These are phyloP conservation scores for Berberis vulgaris DNA, from an alignment of 164 flowering plant genomes.

Conservation along the genomic window DNA sequence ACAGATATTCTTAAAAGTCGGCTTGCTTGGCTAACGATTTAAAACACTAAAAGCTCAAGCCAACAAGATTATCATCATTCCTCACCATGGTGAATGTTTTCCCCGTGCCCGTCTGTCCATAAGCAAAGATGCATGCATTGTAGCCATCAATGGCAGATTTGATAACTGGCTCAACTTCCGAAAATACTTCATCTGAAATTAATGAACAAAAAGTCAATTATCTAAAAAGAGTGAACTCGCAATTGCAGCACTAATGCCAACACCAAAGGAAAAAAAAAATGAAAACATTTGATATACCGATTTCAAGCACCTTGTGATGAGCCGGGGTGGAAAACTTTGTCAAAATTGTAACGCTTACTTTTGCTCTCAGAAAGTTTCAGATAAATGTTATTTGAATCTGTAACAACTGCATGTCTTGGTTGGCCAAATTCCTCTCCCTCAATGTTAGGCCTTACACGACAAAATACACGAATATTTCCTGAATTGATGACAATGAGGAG, in stretches of 20 bases:
- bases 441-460: slow-evolving; percentile 59
- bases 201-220: slow-evolving; percentile 6
- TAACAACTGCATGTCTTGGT: slow-evolving; percentile 45
- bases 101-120: slow-evolving; percentile 94
- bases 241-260: no score
- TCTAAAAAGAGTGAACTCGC: neutral
- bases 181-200: slow-evolving; percentile 54
- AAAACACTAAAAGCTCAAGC: neutral
- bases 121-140: slow-evolving; percentile 71
- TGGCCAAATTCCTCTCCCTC: slow-evolving; percentile 31
- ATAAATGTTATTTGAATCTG: slow-evolving; percentile 35
- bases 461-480: slow-evolving; percentile 76
- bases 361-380: slow-evolving; percentile 58
- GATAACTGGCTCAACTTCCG: slow-evolving; percentile 64
- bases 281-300: no score
- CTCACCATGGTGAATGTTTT: slow-evolving; percentile 89
- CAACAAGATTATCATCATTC: slow-evolving; percentile 4
- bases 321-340: no score
- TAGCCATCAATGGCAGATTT: slow-evolving; percentile 87
- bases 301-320: no score
- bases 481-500: neutral
- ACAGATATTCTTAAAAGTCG: no score
- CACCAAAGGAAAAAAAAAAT: neutral
- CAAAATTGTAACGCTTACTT: no score
- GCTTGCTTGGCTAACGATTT: neutral